phyloP scores from a whole-genome alignment of 192 early-diverging fungal genomes.

The Backusella tuberculispora region DNA sequence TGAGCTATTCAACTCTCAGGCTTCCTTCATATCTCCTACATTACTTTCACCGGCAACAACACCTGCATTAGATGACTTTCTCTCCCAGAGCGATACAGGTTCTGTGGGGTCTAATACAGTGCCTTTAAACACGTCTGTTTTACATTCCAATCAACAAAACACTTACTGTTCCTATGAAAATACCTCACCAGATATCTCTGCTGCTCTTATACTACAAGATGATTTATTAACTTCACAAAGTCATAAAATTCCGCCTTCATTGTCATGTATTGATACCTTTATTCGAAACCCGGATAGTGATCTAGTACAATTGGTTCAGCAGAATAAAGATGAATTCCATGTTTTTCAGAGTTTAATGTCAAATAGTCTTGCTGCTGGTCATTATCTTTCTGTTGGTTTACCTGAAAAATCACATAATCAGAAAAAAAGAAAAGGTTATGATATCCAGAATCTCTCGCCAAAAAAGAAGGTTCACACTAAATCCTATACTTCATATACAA shows the following conservation, averaged over 20 bases:
- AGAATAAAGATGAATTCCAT: neutral
- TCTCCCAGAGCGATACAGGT: conserved; percentile 8
- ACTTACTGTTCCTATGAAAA: neutral
- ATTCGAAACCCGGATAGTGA: conserved; percentile 10
- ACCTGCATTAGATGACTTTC: conserved; percentile 11
- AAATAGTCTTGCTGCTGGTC: neutral
- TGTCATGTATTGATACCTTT: conserved; percentile 11
- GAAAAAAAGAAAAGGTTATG: neutral
- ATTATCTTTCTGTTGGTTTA: neutral
- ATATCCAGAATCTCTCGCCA: neutral
- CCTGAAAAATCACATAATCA: conserved; percentile 1
- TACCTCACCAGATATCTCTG: neutral
- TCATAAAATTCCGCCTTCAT: conserved; percentile 3
- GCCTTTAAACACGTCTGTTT: neutral
- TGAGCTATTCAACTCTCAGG: conserved; percentile 12
- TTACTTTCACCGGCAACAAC: conserved; percentile 1
- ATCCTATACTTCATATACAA: neutral
- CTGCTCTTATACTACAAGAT: neutral
- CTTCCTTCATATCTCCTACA: neutral
- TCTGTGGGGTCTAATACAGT: neutral
- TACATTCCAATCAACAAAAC: conserved; percentile 4
- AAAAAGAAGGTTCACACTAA: conserved; percentile 4
- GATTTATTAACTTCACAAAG: neutral
- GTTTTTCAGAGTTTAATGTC: conserved; percentile 14
- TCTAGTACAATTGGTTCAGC: conserved; percentile 16